Evolutionary conservation across 805 yeast genomes (phyloP), one percentile per base, ranked within the genome.

Genomic region (Barnettozyma sucrosica): DNA sequence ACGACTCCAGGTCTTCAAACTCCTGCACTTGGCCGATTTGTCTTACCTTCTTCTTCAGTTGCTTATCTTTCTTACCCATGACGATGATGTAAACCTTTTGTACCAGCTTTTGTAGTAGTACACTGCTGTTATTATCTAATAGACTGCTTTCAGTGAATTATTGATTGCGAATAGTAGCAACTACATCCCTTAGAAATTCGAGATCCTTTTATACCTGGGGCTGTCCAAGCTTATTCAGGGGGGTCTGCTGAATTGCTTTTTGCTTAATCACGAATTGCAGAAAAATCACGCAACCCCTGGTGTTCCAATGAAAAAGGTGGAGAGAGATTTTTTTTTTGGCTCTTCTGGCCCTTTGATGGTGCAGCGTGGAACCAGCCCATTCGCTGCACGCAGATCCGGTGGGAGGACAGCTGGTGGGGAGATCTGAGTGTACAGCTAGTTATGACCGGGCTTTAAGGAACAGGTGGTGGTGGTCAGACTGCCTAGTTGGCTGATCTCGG

Each of bases 1-100:
- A 85, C 16, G 78, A 72, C 18, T 70, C 70, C 51, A 85, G 66
- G 45, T 77, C 83, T 41, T 85, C 90, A 65, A 85, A 85, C 30
- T 68, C 68, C 36, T 65, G 58, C 16, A 55, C 23, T 36, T 55
- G 50, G 39, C 61, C 62, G 2, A 30, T 16, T 18, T 47, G 49
- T 46, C 56, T 54, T 24, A 47, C 40, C 30, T 46, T 55, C 53
- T 55, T 57, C 40, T 56, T 55, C 43, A 40, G 26, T 46, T 52
- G 56, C 47, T 60, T 60, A 40, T 50, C 51, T 19, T 52, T 54
- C 32, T 51, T 51, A 24, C 51, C 55, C 57, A 54, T 16, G 40
- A 14, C 23, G 37, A 34, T 34, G 20, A 33, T 33, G 36, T 33
- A 33, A 18, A 25, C 28, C 28, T 25, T 25, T 25, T 25, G 25